Evolutionary conservation across 2,329 filamentous ascomycete species (phyloP), one percentile per base, ranked within the genome.

Genomic region (Pleurostoma richardsiae): DNA sequence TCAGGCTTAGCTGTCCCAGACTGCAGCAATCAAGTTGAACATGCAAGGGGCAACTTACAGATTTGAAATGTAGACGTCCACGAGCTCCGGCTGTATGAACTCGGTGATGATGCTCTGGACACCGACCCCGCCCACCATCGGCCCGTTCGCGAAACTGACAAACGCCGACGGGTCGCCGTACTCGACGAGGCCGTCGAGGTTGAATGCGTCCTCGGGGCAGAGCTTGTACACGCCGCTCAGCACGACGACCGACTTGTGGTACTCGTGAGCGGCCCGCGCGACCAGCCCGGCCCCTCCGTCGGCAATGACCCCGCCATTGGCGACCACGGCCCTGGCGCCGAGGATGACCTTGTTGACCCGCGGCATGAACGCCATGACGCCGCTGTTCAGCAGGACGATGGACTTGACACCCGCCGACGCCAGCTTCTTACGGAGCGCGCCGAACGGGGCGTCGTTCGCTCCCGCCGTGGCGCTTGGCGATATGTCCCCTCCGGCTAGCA

Each of bases 291-390:
- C 87, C n/a, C 94, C 94, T 4, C 87, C 83, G 39, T 90, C 86
- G 19, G 90, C 87, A 29, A 97, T 78, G 29, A 96, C 80, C 5
- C 88, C 88, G 44, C 94, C 94, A 58, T 95, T 94, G 43, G 89
- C 88, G 41, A 95, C 82, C 29, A 99, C 88, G 4, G 88, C 86
- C 59, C 91, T 86, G 5, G 92, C 92, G 10, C 88, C 86, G 5
- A 99, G 75, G 42, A 99, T 88, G 51, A 99, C 92, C 71, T 96
- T 96, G 74, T 92, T 95, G 57, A 96, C 89, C 50, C 87, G 83
- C 6, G 91, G 88, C 88, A 99, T 97, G 59, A 97, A 88, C 1
- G 91, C 90, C 70, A 91, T 95, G 45, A 95, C 79, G 7, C 90
- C 88, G 6, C 84, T 86, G 65, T 95, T 91, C 40, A 89, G 83